Evolutionary conservation across 1,284 basidiomycete species (phyloP).

Genomic region (Ceratobasidium theobromae): DNA sequence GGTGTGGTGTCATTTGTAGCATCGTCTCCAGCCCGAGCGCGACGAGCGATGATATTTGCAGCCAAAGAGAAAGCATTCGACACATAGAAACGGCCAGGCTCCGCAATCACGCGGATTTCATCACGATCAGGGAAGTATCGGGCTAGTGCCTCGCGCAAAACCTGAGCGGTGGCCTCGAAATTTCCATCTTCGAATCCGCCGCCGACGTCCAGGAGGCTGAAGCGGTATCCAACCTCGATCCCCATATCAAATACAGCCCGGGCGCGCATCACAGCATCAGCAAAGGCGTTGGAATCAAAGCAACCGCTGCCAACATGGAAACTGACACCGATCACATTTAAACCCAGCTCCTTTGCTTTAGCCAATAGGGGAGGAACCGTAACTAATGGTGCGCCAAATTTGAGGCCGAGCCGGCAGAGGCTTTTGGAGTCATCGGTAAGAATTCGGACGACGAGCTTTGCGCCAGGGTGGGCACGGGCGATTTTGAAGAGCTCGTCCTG

Average conservation of each 20-base stretch:
- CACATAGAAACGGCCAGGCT: constrained; percentile 96
- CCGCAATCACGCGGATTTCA: constrained; percentile 85
- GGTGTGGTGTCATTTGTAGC: constrained; percentile 47
- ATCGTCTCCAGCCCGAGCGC: constrained; percentile 49
- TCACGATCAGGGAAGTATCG: constrained; percentile 77
- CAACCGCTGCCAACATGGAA: constrained; percentile 99
- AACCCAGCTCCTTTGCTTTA: constrained; percentile 75
- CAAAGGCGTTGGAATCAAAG: constrained; percentile 88
- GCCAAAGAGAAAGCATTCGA: constrained; percentile 91
- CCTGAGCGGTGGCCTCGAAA: constrained; percentile 79
- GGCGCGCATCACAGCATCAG: constrained; percentile 86
- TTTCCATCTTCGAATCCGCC: constrained; percentile 93
- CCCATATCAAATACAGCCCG: constrained; percentile 88
- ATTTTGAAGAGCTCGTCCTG: constrained; percentile 97
- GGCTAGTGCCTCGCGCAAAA: constrained; percentile 74
- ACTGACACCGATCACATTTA: constrained; percentile 92
- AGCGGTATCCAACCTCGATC: constrained; percentile 75
- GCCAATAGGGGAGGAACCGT: constrained; percentile 78
- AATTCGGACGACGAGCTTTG: constrained; percentile 91
- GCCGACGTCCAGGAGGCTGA: constrained; percentile 88
- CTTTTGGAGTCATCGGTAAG: constrained; percentile 96
- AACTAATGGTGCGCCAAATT: constrained; percentile 92
- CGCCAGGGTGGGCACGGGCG: constrained; percentile 75
- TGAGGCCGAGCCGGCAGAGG: constrained; percentile 90
- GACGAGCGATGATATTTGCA: constrained; percentile 90